Base-by-base conservation (phyloP, 148 eudicot genomes). In the Rhododendron molle region DNA sequence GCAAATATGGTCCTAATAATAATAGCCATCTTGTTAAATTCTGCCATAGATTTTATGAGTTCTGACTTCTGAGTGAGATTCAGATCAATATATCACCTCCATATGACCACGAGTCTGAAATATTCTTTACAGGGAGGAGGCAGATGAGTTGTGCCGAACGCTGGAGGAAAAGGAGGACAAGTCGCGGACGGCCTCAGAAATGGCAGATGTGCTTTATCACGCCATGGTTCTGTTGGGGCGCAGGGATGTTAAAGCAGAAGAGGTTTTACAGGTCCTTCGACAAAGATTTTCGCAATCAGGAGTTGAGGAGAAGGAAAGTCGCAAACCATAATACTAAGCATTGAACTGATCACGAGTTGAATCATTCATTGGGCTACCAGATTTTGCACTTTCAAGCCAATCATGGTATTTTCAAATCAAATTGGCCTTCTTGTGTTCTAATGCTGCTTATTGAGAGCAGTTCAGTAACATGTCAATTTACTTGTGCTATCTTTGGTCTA, bases 161-260 rank as follows among this genome's bases (percentile, higher is more conserved):
- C 84, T 95, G 46, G 99, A 96, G 90, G 94, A 93, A 21, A 92
- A 89, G 30, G 99, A 96, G 91, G 95, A 91, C 10, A 85, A 86
- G 76, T 86, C 93, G 23, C 92, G 98, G 81, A 94, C 95, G 71
- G 93, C 96, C 87, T 95, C 99, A 14, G 97, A 95, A 90, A 95
- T 95, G 99, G 99, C 98, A n/a, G 99, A 96, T 90, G 90, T 96
- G 80, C 94, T 96, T 65, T 95, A 96, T 89, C 98, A 96, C 88
- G 87, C 97, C 77, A 93, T 96, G 98, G 99, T 96, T 83, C 89
- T 96, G 67, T 87, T 96, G 81, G 89, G 91, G 36, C 87, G 86
- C 15, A 94, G 85, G 89, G 95, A 89, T 85, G 97, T 96, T 13
- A 91, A 92, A 80, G 79, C 92, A 56, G 98, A 96, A 90, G 98